Conservation (phyloP, 2,329 filamentous ascomycete genomes). For the Fusarium veterinarium region DNA sequence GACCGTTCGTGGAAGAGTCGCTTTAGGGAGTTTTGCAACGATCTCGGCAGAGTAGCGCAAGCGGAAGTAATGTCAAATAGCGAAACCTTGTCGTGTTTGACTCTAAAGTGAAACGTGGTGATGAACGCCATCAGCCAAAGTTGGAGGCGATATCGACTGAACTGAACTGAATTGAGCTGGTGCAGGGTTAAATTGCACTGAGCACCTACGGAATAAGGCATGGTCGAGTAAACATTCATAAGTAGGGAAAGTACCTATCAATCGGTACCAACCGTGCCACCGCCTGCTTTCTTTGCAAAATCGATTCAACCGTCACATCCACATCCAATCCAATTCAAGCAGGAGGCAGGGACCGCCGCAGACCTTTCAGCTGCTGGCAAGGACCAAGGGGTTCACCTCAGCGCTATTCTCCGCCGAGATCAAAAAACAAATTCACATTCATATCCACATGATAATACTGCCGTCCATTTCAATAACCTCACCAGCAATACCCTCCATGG, state of each 20-base stretch:
- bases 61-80: slow-evolving; percentile 19
- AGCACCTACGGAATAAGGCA: slow-evolving; percentile 1
- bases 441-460: not conserved
- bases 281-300: not conserved
- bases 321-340: slow-evolving; percentile 3
- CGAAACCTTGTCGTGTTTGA: slow-evolving; percentile 12
- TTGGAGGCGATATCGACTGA: not conserved
- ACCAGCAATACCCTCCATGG: not conserved
- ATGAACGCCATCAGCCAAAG: not conserved
- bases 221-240: not conserved
- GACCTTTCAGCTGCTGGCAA: slow-evolving; percentile 1
- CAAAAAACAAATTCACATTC: not conserved
- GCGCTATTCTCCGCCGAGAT: slow-evolving; percentile 27
- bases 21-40: slow-evolving; percentile 15
- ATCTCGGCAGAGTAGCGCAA: slow-evolving; percentile 21
- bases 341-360: slow-evolving; percentile 1
- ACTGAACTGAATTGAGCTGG: not conserved
- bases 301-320: not conserved
- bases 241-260: slow-evolving; percentile 18
- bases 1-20: slow-evolving; percentile 37
- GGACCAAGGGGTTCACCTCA: slow-evolving; percentile 24
- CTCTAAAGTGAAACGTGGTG: slow-evolving; percentile 7
- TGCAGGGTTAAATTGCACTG: not conserved
- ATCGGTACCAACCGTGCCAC: slow-evolving; percentile 12
- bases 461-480: not conserved